Base-by-base conservation (phyloP, 345 rosid genomes). In the Rhodamnia rubescens region DNA sequence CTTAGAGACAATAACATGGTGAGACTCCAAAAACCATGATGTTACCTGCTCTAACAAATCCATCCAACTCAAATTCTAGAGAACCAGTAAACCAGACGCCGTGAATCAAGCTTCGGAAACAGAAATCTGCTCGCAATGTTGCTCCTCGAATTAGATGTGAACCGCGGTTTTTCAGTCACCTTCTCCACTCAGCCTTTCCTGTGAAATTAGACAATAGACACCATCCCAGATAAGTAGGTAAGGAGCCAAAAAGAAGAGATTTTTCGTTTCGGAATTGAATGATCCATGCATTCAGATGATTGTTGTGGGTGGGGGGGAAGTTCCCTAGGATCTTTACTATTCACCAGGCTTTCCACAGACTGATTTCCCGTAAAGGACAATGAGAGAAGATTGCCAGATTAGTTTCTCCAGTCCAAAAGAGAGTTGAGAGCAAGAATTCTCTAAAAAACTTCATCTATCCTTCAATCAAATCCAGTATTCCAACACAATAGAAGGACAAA, bases 111-210 rank as follows among this genome's bases (percentile, higher is more conserved):
- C 24, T 69, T 36, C 84, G 29, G 40, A 27, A 56, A 69, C 47
- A 1, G 13, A 36, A 69, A 69, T 32, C 80, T 69, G 80, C 47
- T 36, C 80, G 40, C 47, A 36, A 69, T 69, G 80, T 85, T 53
- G 8, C 84, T 47, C 1, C 74, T 56, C 24, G 0, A 47, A 8
- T 44, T 56, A 56, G 69, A 29, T 53, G 9, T 3, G 11, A 82
- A 56, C 27, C 64, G 47, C 32, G 6, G 81, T 32, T 32, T 58
- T 20, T n/a, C 87, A 29, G 11, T 86, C 84, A 86, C 85, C 85
- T 86, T 64, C 59, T 58, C 87, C 87, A 86, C n/a, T 86, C 87
- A 42, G 82, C 81, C 84, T 52, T 86, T 21, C 57, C 87, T 86
- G 87, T 11, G 52, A 82, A 57, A 52, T 53, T 49, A 8, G n/a